These are phyloP conservation scores for Simplicillium aogashimaense DNA, from an alignment of 2,329 filamentous ascomycete genomes.

Conservation along the genomic window DNA sequence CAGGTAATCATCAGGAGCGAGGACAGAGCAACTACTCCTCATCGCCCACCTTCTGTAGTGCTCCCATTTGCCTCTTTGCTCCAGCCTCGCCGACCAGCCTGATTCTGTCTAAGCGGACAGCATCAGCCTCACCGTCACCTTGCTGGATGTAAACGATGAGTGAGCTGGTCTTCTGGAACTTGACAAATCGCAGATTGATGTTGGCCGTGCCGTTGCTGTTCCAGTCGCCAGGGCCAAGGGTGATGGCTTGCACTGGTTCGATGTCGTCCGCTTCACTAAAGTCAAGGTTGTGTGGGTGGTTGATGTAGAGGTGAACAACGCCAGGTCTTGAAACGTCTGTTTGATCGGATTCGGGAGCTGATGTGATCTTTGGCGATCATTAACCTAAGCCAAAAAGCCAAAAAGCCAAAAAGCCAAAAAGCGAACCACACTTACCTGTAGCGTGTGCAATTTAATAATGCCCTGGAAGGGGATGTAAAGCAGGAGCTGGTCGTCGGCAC, in stretches of 20 bases:
- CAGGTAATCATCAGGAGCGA: too few species aligned
- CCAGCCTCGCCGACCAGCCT: conserved; percentile 80
- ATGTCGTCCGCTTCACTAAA: conserved; percentile 93
- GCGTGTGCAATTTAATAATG: conserved; percentile 79
- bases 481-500: conserved; percentile 94
- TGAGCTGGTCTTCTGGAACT: conserved; percentile 89
- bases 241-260: conserved; percentile 68
- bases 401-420: not conserved
- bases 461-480: conserved; percentile 85
- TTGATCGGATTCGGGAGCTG: conserved; percentile 56
- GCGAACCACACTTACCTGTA: conserved; percentile 39
- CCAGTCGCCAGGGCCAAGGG: conserved; percentile 70
- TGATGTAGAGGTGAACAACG: conserved; percentile 77
- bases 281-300: conserved; percentile 80
- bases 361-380: conserved; percentile 61
- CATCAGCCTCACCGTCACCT: conserved; percentile 74
- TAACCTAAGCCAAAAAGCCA: conserved; percentile 7
- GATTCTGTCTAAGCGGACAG: conserved; percentile 72
- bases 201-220: conserved; percentile 65
- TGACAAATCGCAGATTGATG: conserved; percentile 76
- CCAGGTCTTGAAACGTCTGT: conserved; percentile 73
- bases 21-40: conserved; percentile 36
- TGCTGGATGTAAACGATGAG: conserved; percentile 83
- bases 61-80: conserved; percentile 86
- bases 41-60: conserved; percentile 88